These are phyloP conservation scores for Phaeosphaeria sp. DNA, from an alignment of 2,329 filamentous ascomycete species.

Conservation along the genomic window DNA sequence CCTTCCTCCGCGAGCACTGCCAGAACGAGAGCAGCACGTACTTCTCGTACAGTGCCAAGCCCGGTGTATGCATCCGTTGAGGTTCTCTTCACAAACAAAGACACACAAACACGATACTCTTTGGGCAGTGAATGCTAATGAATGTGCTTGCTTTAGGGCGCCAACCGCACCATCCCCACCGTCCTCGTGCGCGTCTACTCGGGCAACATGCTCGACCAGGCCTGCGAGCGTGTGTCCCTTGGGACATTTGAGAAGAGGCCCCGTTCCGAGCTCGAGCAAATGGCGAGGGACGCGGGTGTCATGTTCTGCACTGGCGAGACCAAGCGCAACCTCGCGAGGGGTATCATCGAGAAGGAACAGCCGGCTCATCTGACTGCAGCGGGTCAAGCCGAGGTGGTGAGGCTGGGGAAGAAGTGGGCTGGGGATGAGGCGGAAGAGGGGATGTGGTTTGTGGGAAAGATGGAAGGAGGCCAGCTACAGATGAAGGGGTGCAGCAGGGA, in stretches of 20 bases:
- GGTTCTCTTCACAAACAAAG: too few species aligned
- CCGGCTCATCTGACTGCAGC: background rate
- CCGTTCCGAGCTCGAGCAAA: background rate
- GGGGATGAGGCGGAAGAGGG: background rate
- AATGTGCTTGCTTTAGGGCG: background rate
- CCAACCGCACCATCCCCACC: background rate
- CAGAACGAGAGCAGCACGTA: background rate
- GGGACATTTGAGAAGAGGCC: background rate
- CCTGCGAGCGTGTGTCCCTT: background rate
- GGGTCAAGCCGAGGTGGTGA: background rate
- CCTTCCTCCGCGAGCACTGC: background rate
- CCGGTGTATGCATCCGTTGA: background rate
- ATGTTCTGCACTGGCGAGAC: background rate
- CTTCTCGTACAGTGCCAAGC: background rate
- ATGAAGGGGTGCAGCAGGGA: background rate
- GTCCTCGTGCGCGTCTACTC: background rate
- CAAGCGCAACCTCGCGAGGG: background rate
- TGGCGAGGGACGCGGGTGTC: background rate
- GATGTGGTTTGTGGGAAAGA: background rate
- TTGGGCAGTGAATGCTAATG: too few species aligned
- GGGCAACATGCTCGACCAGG: background rate
- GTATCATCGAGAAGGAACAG: background rate
- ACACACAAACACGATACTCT: too few species aligned
- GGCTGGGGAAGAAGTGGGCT: background rate
- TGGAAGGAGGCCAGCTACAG: background rate